A percentile compares a stretch with the other conserved stretches of the same genome.
Conservation (phyloP, 441 rosid species). For the Iberis amara region DNA sequence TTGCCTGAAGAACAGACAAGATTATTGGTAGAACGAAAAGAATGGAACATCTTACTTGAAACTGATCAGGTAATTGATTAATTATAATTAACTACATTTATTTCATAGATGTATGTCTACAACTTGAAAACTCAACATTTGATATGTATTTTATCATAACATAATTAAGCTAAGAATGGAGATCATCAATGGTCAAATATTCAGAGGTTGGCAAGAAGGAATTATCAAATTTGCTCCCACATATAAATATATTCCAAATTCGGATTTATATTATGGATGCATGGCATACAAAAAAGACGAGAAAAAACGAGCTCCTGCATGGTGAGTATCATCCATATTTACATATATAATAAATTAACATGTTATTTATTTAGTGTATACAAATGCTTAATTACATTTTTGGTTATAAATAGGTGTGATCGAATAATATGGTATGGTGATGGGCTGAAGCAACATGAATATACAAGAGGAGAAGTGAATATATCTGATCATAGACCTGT, state of each 20-base stretch:
- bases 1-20: conserved; percentile 58
- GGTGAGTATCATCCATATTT: no score
- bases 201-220: conserved; percentile 83
- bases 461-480: conserved; percentile 53
- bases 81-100: no score
- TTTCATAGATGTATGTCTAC: background rate
- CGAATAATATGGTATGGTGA: conserved; percentile 60
- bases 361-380: background rate
- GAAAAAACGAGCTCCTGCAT: conserved; percentile 85
- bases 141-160: background rate
- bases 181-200: conserved; percentile 49
- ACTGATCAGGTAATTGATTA: conserved; percentile 64
- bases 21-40: conserved; percentile 46
- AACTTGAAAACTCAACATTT: background rate
- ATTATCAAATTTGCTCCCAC: conserved; percentile 73
- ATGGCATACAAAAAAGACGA: conserved; percentile 42
- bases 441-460: conserved; percentile 53
- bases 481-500: conserved; percentile 76
- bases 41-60: conserved; percentile 56
- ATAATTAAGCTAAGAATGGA: conserved; percentile 56
- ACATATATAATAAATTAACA: background rate
- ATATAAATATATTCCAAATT: conserved; percentile 69
- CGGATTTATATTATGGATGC: conserved; percentile 66
- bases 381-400: background rate
- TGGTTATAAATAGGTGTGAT: conserved; percentile 48